Conservation (phyloP, 371 early-diverging fungal genomes). For the Mycotypha africana region DNA sequence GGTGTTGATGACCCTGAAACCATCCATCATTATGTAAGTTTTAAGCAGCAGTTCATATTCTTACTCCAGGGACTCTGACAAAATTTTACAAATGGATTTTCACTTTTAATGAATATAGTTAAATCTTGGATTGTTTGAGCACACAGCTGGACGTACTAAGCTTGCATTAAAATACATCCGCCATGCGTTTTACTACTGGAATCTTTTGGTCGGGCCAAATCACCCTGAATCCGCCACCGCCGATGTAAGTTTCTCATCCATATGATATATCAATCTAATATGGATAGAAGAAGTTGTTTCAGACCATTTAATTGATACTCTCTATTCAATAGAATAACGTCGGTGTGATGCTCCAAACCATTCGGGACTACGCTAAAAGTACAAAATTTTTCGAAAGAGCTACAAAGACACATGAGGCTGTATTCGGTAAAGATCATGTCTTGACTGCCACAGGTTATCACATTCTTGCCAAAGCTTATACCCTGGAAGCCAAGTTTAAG, state of each 20-base stretch:
- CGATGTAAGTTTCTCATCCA: conserved; percentile 47
- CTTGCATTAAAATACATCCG: conserved; percentile 74
- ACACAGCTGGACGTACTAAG: conserved; percentile 68
- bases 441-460: conserved; percentile 71
- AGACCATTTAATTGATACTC: background rate
- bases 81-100: no score
- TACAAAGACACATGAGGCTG: conserved; percentile 55
- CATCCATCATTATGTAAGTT: conserved; percentile 78
- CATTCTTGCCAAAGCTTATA: conserved; percentile 71
- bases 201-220: conserved; percentile 66
- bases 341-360: conserved; percentile 79
- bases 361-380: conserved; percentile 60
- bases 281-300: no score
- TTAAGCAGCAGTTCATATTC: background rate
- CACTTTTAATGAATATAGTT: conserved; percentile 30
- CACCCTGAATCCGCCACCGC: conserved; percentile 87
- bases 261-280: background rate
- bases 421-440: conserved; percentile 74
- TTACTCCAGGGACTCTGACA: no score
- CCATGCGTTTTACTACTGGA: conserved; percentile 82
- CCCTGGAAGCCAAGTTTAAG: conserved; percentile 72
- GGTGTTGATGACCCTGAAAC: conserved; percentile 90
- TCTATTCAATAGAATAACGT: conserved; percentile 60
- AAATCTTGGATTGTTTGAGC: conserved; percentile 86
- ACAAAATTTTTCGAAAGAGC: conserved; percentile 74